A percentile compares a stretch with the other conserved stretches of the same genome.
Evolutionary conservation across 2,329 filamentous ascomycete genomes (phyloP).

Genomic region (Pseudocercospora crystallina): DNA sequence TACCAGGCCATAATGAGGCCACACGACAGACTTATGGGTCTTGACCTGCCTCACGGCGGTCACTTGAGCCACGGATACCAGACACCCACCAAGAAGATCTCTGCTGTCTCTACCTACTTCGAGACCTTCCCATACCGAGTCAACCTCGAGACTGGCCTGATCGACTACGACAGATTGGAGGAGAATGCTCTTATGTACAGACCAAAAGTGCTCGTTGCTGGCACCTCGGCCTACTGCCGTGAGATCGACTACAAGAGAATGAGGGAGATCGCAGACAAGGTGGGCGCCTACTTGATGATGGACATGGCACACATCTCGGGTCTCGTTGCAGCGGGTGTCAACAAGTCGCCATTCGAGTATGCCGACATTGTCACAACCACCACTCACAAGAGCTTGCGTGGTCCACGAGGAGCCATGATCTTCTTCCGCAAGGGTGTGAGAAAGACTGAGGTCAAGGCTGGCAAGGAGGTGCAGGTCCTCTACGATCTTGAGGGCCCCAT

Average conservation of each 20-base stretch:
- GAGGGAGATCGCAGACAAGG: conserved; percentile 90
- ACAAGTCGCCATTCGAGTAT: conserved; percentile 87
- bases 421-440: conserved; percentile 98
- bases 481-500: conserved; percentile 96
- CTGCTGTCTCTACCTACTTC: conserved; percentile 96
- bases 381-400: conserved; percentile 97
- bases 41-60: conserved; percentile 93
- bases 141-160: conserved; percentile 84
- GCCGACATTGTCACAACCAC: conserved; percentile 98
- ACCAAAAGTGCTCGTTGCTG: conserved; percentile 92
- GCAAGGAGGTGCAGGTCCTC: conserved; percentile 69
- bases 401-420: conserved; percentile 98
- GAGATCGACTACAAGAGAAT: conserved; percentile 96
- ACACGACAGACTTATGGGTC: conserved; percentile 94
- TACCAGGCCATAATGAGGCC: conserved; percentile 91
- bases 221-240: conserved; percentile 97
- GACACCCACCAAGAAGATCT: conserved; percentile 80
- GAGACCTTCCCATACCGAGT: conserved; percentile 98
- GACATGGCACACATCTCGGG: conserved; percentile 99
- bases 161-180: conserved; percentile 92
- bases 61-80: conserved; percentile 98
- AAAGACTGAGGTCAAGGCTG: conserved; percentile 83
- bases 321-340: conserved; percentile 87
- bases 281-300: conserved; percentile 83
- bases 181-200: conserved; percentile 89